These are phyloP conservation scores for Saccharomyces hybrid DNA, from an alignment of 1,139 yeast genomes.

Conservation along the genomic window DNA sequence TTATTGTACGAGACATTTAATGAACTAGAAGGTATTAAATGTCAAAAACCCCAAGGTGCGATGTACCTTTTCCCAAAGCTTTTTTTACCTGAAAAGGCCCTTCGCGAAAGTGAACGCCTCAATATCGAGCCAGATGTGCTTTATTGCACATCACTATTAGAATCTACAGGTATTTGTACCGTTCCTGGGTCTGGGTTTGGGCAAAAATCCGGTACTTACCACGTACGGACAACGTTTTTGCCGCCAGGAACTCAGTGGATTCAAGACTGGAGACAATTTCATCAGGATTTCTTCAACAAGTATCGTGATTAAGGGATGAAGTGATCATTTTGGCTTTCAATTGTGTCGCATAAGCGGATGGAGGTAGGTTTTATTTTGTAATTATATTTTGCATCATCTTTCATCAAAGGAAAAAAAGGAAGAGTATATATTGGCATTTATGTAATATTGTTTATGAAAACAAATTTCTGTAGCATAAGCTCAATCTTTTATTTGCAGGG, in stretches of 20 bases:
- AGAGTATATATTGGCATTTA: not conserved
- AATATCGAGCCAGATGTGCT: conserved; percentile 70
- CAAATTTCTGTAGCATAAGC: not conserved
- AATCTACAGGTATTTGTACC: conserved; percentile 87
- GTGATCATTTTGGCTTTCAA: not conserved
- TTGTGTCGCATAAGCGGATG: not conserved
- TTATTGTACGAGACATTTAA: conserved; percentile 62
- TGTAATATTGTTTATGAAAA: not conserved
- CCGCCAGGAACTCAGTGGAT: conserved; percentile 95
- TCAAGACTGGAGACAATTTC: conserved; percentile 66
- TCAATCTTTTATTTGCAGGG: too few relatives aligned
- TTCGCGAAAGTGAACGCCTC: conserved; percentile 49
- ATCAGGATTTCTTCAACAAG: conserved; percentile 55
- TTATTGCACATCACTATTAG: conserved; percentile 75
- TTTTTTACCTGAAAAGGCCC: conserved; percentile 53
- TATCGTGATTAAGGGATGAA: conserved; percentile 33
- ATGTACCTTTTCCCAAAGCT: conserved; percentile 91
- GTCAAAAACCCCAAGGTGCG: conserved; percentile 91
- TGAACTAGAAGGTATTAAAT: conserved; percentile 69
- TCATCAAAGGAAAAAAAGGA: not conserved
- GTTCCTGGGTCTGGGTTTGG: conserved; percentile 98
- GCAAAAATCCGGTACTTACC: conserved; percentile 79
- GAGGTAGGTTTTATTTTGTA: not conserved
- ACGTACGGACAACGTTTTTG: conserved; percentile 88
- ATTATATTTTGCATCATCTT: conserved; percentile 1